Base-by-base conservation (phyloP, 225 moss, liverwort and hornwort species). In the Physcomitrium patens region DNA sequence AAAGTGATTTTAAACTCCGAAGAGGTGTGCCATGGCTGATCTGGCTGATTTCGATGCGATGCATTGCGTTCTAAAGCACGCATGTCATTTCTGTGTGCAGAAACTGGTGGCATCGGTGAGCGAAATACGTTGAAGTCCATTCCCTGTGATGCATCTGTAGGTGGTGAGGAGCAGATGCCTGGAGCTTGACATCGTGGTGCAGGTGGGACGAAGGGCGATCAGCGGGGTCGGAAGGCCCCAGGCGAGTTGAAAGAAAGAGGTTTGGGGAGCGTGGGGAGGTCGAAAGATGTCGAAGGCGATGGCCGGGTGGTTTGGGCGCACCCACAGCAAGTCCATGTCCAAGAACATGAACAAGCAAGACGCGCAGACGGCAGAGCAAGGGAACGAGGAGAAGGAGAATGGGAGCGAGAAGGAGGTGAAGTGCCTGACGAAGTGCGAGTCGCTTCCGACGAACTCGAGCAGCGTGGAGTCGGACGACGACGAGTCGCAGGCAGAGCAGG, bases 241-340 rank as follows among this genome's bases (percentile, higher is more conserved):
- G 24, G 24, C 24, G 24, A 24, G 24, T 24, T 24, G 24, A 24
- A 24, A 24, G 1, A 24, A 58, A 65, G 3, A 10, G 22, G 8
- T 20, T 23, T 7, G 31, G 2, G 26, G 10, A 12, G 14, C 16
- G 5, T 28, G 46, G 28, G 20, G 65, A 65, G 44, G 18, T 69
- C 56, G 62, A 17, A 85, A 73, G 73, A 88, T 88, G 88, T 88
- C 88, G 57, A 88, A 88, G 67, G 81, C 85, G 2, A 85, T 88
- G 24, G 68, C 85, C 3, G 74, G 78, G 51, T 88, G 88, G 88
- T 88, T 88, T 63, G 85, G 85, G 67, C 88, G 88, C 74, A 51
- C 72, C 0, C 80, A 83, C 75, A 85, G 85, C 67, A 85, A 78
- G 80, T 87, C 87, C 3, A 9, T 84, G 23, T 75, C 72, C 41